Conservation (phyloP, 345 rosid genomes). For the Gossypium bickii region DNA sequence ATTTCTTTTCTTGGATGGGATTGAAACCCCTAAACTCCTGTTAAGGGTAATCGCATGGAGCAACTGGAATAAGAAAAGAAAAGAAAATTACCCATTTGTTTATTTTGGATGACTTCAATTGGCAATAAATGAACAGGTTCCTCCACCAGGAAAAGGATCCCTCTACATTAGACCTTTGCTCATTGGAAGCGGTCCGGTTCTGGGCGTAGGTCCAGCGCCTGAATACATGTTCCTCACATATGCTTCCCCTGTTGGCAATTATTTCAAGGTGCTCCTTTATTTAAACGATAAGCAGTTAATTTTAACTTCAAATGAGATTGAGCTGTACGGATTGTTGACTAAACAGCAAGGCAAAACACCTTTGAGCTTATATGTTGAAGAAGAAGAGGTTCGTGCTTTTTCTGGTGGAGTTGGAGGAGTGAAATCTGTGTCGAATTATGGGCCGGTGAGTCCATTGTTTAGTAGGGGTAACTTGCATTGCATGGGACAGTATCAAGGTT, state of each 20-base stretch:
- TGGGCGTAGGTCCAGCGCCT: neutral
- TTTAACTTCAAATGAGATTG: constrained; percentile 1
- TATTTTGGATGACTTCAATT: neutral
- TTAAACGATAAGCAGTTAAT: neutral
- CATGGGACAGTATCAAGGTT: neutral
- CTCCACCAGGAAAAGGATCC: constrained; percentile 36
- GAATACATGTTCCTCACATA: constrained; percentile 50
- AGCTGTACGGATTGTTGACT: neutral
- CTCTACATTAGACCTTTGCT: constrained; percentile 80
- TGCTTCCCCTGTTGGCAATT: constrained; percentile 75
- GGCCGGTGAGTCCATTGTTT: constrained; percentile 48
- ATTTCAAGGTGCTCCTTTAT: constrained; percentile 56
- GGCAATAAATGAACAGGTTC: constrained; percentile 8
- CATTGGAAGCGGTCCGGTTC: constrained; percentile 50
- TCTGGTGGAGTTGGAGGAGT: constrained; percentile 70
- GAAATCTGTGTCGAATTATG: constrained; percentile 56
- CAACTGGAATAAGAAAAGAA: too few relatives aligned
- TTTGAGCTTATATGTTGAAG: constrained; percentile 56
- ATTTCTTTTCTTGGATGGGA: too few relatives aligned
- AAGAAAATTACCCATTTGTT: too few relatives aligned
- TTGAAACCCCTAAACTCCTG: too few relatives aligned
- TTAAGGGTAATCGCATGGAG: too few relatives aligned
- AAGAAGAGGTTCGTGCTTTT: constrained; percentile 48
- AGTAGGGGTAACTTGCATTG: neutral
- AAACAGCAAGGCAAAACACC: constrained; percentile 46